These are phyloP conservation scores for Saprolegnia diclina DNA, from an alignment of 352 stramenopile species.

Conservation along the genomic window DNA sequence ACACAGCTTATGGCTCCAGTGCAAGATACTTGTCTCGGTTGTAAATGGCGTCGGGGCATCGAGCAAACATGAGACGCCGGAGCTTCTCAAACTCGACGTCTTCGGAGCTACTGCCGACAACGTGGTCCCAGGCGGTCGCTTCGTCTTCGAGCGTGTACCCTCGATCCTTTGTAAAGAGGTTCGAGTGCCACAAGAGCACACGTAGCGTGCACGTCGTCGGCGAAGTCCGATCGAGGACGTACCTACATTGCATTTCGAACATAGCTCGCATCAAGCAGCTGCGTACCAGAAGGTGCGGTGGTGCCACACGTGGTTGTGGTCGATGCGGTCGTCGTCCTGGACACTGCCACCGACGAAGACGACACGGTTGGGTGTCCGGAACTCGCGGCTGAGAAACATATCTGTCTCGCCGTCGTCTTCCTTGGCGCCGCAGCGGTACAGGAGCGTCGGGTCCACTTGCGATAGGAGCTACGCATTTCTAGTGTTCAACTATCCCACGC, in stretches of 20 bases:
- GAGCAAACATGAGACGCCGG: not conserved
- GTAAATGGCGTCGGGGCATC: not conserved
- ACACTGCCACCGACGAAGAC: not conserved
- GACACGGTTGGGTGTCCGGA: not conserved
- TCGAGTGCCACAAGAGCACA: not conserved
- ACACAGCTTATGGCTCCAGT: not conserved
- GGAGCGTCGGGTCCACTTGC: not conserved
- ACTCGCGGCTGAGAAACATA: not conserved
- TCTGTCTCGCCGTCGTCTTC: not conserved
- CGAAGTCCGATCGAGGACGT: not conserved
- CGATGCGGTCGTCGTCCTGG: not conserved
- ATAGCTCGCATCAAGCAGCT: no score
- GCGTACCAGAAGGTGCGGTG: not conserved
- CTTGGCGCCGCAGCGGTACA: not conserved
- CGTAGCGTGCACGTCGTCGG: not conserved
- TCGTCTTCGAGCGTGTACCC: not conserved
- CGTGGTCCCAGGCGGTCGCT: not conserved
- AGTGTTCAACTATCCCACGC: no score
- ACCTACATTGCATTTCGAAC: not conserved
- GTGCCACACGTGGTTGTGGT: not conserved
- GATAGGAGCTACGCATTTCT: no score
- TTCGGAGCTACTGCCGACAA: not conserved
- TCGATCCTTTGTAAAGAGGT: not conserved
- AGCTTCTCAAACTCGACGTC: not conserved
- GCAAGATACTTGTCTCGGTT: not conserved